Conservation (phyloP, 2,329 filamentous ascomycete genomes). For the Aspergillus tubingensis region DNA sequence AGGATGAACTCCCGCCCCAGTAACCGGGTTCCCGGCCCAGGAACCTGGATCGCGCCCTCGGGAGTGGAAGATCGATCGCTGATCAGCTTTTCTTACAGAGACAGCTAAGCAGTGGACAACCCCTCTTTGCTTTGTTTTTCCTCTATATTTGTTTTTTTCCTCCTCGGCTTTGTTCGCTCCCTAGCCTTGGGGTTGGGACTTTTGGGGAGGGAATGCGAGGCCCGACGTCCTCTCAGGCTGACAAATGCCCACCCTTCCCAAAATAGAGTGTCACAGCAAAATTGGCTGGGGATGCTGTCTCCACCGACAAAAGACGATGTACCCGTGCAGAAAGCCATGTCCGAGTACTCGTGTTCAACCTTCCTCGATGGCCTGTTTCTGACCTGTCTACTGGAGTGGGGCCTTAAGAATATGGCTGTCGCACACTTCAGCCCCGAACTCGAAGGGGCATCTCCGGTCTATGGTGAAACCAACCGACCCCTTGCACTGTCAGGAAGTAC, state of each 20-base stretch:
- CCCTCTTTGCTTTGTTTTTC: background rate
- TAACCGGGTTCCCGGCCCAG: constrained; percentile 8
- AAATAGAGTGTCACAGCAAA: background rate
- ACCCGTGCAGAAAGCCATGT: background rate
- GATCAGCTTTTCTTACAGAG: background rate
- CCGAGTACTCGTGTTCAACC: background rate
- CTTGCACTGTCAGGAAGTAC: background rate
- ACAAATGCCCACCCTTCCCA: background rate
- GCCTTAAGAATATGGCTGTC: background rate
- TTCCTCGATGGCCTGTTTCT: background rate
- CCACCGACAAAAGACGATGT: background rate
- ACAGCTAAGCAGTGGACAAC: background rate
- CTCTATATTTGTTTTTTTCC: background rate
- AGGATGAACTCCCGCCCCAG: background rate
- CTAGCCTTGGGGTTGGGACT: background rate
- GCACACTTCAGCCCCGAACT: background rate
- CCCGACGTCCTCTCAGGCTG: background rate
- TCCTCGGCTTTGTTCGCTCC: background rate
- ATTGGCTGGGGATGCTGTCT: background rate
- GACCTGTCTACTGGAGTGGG: background rate
- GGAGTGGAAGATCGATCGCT: constrained; percentile 5
- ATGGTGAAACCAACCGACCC: background rate
- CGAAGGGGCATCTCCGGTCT: background rate
- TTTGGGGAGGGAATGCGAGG: background rate
- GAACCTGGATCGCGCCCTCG: constrained; percentile 4